phyloP scores from a whole-genome alignment of 1,139 yeast genomes.

The Hansenula sp. region DNA sequence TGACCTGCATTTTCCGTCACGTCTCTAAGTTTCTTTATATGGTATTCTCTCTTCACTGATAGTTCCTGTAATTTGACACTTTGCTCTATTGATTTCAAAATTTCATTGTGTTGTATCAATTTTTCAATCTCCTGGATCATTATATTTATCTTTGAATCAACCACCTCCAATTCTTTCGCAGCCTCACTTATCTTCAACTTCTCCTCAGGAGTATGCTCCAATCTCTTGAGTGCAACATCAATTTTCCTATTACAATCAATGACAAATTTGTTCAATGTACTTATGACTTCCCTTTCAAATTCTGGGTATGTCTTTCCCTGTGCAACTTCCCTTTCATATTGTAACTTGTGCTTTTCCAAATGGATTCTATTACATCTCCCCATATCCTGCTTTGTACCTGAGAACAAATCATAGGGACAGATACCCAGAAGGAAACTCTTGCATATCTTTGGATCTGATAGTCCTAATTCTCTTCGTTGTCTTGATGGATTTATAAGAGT shows the following conservation, averaged over 20 bases:
- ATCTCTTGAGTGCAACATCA: constrained; percentile 55
- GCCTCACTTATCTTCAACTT: constrained; percentile 57
- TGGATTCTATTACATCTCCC: constrained; percentile 82
- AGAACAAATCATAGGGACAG: constrained; percentile 86
- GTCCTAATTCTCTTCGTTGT: constrained; percentile 25
- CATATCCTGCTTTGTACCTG: constrained; percentile 77
- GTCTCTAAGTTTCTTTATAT: constrained; percentile 51
- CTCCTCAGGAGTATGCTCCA: constrained; percentile 80
- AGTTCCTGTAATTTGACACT: constrained; percentile 40
- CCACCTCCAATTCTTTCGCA: constrained; percentile 59
- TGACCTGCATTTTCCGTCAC: constrained; percentile 77
- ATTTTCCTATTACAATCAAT: constrained; percentile 67
- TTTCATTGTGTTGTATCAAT: constrained; percentile 46
- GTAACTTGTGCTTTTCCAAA: constrained; percentile 67
- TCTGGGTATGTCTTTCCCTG: constrained; percentile 61
- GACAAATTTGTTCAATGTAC: constrained; percentile 36
- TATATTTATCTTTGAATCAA: constrained; percentile 65
- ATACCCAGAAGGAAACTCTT: constrained; percentile 77
- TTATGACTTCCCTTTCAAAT: constrained; percentile 62
- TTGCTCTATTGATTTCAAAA: constrained; percentile 44
- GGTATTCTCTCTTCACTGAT: constrained; percentile 39
- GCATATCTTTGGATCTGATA: constrained; percentile 69
- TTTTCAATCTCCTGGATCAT: constrained; percentile 66
- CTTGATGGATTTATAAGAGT: constrained; percentile 31
- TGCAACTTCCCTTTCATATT: constrained; percentile 57